These are phyloP conservation scores for Phytomonas sp. DNA, from an alignment of 208 protist species.

Conservation along the genomic window DNA sequence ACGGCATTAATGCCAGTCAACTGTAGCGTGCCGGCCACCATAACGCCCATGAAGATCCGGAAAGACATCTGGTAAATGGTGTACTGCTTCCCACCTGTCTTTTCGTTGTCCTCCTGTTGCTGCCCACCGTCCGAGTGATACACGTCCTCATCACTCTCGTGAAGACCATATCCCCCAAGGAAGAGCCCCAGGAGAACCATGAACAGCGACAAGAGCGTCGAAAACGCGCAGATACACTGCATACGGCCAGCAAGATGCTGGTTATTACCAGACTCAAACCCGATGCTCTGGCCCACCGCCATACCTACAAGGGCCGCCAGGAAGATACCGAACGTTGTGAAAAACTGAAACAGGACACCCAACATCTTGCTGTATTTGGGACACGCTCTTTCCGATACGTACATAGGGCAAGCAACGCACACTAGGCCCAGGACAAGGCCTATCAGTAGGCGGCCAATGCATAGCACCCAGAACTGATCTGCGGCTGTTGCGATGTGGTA, in stretches of 20 bases:
- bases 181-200: slow-evolving; percentile 34
- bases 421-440: slow-evolving; percentile 65
- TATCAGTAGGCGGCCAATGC: slow-evolving; percentile 60
- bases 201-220: slow-evolving; percentile 45
- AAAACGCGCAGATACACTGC: slow-evolving; percentile 57
- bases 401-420: slow-evolving; percentile 62
- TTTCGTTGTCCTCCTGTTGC: slow-evolving; percentile 9
- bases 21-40: slow-evolving; percentile 58
- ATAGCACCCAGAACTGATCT: slow-evolving; percentile 64
- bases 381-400: slow-evolving; percentile 57
- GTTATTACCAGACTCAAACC: slow-evolving; percentile 21
- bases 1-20: slow-evolving; percentile 84
- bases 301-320: slow-evolving; percentile 60
- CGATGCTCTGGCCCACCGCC: slow-evolving; percentile 35
- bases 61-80: slow-evolving; percentile 31
- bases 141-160: background rate
- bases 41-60: slow-evolving; percentile 34
- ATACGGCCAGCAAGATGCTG: slow-evolving; percentile 43
- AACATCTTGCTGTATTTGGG: slow-evolving; percentile 43
- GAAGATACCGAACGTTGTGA: slow-evolving; percentile 79
- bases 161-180: slow-evolving; percentile 4
- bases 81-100: slow-evolving; percentile 39
- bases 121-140: background rate
- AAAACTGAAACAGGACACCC: slow-evolving; percentile 76
- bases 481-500: slow-evolving; percentile 41